A percentile compares a stretch with the other conserved stretches of the same genome.
These are phyloP conservation scores for Copromyces sp. DNA, from an alignment of 495 filamentous ascomycete genomes.

Conservation along the genomic window DNA sequence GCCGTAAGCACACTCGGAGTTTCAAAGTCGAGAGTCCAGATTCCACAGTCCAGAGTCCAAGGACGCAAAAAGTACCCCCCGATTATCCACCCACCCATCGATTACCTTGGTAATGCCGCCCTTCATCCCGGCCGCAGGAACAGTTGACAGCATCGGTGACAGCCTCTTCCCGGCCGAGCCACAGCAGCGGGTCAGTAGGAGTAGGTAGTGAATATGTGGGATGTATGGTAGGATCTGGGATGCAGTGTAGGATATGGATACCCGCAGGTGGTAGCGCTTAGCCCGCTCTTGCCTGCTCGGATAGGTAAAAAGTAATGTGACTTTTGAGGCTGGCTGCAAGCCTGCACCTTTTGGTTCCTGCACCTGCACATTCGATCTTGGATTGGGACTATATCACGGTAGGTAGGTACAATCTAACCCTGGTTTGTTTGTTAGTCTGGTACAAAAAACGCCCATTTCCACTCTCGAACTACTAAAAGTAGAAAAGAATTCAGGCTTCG, in stretches of 20 bases:
- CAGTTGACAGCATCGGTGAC: neutral
- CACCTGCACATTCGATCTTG: neutral
- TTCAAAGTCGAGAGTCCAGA: no score
- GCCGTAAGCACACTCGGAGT: no score
- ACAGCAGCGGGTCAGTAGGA: neutral
- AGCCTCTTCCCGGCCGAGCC: neutral
- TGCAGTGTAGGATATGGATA: neutral
- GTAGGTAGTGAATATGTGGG: neutral
- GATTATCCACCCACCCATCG: no score
- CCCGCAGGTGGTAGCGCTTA: neutral
- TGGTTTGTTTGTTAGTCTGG: no score
- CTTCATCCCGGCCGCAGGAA: neutral
- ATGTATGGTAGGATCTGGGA: neutral
- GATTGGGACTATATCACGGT: neutral
- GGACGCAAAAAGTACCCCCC: no score
- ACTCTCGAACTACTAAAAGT: no score
- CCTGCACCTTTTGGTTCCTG: neutral
- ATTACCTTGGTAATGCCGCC: no score
- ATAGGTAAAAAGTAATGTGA: neutral
- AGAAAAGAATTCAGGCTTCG: no score
- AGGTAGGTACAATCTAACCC: no score
- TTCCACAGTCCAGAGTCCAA: no score
- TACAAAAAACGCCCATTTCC: no score
- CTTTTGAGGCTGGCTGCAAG: neutral
- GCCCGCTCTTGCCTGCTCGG: neutral